phyloP scores from a whole-genome alignment of 148 eudicot species.

The Camellia lanceoleosa region DNA sequence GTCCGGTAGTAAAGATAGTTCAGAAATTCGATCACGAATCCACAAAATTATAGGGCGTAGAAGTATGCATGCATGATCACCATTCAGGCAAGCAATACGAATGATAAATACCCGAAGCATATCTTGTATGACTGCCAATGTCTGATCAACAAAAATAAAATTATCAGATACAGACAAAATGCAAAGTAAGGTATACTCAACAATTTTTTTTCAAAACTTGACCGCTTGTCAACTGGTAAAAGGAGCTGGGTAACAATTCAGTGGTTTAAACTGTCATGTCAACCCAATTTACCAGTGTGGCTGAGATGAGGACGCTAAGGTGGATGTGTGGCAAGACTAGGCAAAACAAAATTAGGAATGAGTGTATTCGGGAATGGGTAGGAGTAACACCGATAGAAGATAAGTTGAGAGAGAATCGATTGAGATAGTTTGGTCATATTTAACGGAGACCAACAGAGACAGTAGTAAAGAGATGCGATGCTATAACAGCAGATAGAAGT shows the following conservation, averaged over 20 bases:
- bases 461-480: too few relatives aligned
- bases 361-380: too few relatives aligned
- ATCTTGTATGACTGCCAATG: constrained; percentile 82
- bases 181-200: neutral
- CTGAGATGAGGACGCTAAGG: too few relatives aligned
- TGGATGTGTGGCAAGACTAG: too few relatives aligned
- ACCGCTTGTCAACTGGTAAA: neutral
- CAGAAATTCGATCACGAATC: constrained; percentile 50
- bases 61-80: constrained; percentile 58
- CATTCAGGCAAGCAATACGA: constrained; percentile 65
- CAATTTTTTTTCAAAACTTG: neutral
- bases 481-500: too few relatives aligned
- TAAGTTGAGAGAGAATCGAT: too few relatives aligned
- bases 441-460: too few relatives aligned
- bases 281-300: too few relatives aligned
- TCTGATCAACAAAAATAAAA: constrained; percentile 37
- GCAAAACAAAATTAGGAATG: too few relatives aligned
- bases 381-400: too few relatives aligned
- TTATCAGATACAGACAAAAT: constrained; percentile 7
- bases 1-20: constrained; percentile 47
- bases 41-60: constrained; percentile 67
- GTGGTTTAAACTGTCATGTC: neutral
- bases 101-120: constrained; percentile 82
- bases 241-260: neutral
- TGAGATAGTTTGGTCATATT: too few relatives aligned